Conservation (phyloP, 2,329 filamentous ascomycete genomes). For the Ophiosphaerella herpotricha region DNA sequence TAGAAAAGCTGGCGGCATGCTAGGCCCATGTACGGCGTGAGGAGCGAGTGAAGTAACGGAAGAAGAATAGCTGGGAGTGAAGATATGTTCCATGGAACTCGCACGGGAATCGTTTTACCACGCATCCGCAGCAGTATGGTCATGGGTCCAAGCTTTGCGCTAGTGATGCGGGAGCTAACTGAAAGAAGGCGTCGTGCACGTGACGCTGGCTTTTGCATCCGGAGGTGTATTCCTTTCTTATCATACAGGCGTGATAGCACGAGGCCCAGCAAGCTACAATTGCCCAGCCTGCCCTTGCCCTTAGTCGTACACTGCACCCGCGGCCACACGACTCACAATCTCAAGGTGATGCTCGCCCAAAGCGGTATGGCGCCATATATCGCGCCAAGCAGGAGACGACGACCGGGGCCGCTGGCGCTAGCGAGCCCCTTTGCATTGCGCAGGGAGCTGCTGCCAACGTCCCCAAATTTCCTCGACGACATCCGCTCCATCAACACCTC, state of each 20-base stretch:
- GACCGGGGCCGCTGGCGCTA: slow-evolving; percentile 38
- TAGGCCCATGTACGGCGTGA: slow-evolving; percentile 21
- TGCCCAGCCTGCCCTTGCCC: too few species aligned
- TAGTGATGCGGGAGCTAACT: slow-evolving; percentile 23
- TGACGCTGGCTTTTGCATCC: slow-evolving; percentile 2
- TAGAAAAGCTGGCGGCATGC: slow-evolving; percentile 22
- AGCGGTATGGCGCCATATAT: slow-evolving; percentile 28
- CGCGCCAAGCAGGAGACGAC: slow-evolving; percentile 37
- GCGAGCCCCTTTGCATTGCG: slow-evolving; percentile 49
- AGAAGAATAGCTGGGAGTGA: slow-evolving; percentile 6
- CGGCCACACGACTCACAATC: too few species aligned
- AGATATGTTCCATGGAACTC: slow-evolving; percentile 10
- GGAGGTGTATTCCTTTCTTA: not conserved
- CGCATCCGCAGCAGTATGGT: slow-evolving; percentile 14
- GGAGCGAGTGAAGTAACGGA: slow-evolving; percentile 14
- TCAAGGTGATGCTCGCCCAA: slow-evolving; percentile 7
- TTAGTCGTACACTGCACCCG: too few species aligned
- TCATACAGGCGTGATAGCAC: too few species aligned
- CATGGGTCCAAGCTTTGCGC: slow-evolving; percentile 15
- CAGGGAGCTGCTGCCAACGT: slow-evolving; percentile 45
- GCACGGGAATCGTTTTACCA: slow-evolving; percentile 1
- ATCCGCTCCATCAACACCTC: slow-evolving; percentile 34
- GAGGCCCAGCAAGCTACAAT: too few species aligned
- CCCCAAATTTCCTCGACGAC: slow-evolving; percentile 47
- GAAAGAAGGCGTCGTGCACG: slow-evolving; percentile 9